Base-by-base conservation (phyloP, 2,329 filamentous ascomycete genomes). In the Colletotrichum limetticola region DNA sequence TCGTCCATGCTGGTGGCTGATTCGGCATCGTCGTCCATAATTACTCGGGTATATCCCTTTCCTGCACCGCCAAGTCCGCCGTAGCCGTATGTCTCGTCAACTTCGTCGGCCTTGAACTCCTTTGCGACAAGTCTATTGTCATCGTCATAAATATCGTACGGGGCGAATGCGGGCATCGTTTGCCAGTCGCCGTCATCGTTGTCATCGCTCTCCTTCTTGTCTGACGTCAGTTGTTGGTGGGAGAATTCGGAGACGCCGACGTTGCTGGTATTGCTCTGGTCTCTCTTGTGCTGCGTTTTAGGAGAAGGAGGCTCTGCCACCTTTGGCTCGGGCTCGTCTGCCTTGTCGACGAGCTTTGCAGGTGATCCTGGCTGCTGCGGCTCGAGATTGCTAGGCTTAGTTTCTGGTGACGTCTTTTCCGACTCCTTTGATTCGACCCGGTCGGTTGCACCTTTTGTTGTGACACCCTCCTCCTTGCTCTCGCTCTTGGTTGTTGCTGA, bases 1-100 rank as follows among this genome's bases (percentile, higher is more conserved):
- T 99, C 97, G 80, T 99, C 97, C 91, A 99, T 91, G 84, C 96
- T 98, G 4, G 95, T 99, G 61, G 93, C 93, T 32, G 95, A 98
- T 80, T 97, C 91, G 16, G 92, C 95, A 82, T 99, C 97, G 75
- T 99, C 97, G 78, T 99, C 97, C 78, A 98, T 89, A 75, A 97
- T 90, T n/a, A 99, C 95, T 61, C 95, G 90, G 0, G 97, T 99
- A 81, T 99, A 99, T 5, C 97, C 97, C 82, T 95, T 98, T 52
- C 95, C 95, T 9, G 96, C 96, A 32, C 95, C 95, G 28, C 96
- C 95, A 0, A 98, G 88, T 16, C 92, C 92, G 26, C 87, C 90
- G 78, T 97, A 97, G 55, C 89, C 91, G 74, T 91, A 90, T 57
- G 83, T 86, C 58, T 92, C 89, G 46, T 87, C 92, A n/a, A 92